Percentiles rank a stretch among this genome's conserved stretches.
These are phyloP conservation scores for Takashimella koratensis DNA, from an alignment of 1,284 basidiomycete genomes.

Conservation along the genomic window DNA sequence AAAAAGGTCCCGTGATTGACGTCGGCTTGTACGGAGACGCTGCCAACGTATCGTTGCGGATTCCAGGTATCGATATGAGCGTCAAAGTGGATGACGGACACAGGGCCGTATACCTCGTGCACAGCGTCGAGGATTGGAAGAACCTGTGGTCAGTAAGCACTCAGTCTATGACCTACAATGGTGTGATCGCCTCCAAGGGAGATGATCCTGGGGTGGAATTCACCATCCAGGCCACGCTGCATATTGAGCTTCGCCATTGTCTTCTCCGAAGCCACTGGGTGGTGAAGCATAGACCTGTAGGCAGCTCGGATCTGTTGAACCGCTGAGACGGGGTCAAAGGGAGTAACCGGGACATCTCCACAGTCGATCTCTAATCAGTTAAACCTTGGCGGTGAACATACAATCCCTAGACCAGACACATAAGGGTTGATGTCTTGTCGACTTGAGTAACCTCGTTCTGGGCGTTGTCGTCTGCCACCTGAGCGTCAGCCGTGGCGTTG, in stretches of 20 bases:
- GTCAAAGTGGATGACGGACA: constrained; percentile 47
- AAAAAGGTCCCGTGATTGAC: constrained; percentile 45
- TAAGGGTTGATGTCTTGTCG: constrained; percentile 34
- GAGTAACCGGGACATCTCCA: constrained; percentile 34
- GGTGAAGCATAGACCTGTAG: constrained; percentile 23
- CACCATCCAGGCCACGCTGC: constrained; percentile 20
- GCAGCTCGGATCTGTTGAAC: constrained; percentile 30
- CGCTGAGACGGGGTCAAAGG: constrained; percentile 38
- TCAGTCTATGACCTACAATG: constrained; percentile 13
- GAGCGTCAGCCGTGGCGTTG: constrained; percentile 9
- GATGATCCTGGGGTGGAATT: constrained; percentile 32
- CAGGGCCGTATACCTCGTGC: constrained; percentile 31
- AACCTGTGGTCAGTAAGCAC: constrained; percentile 20
- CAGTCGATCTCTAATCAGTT: constrained; percentile 18
- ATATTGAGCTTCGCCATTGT: constrained; percentile 22
- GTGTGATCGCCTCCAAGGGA: constrained; percentile 48
- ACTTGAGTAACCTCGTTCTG: constrained; percentile 31
- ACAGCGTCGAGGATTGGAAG: constrained; percentile 51
- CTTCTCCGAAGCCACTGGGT: constrained; percentile 21
- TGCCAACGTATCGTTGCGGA: constrained; percentile 34
- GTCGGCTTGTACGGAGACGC: constrained; percentile 24
- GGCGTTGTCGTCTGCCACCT: constrained; percentile 33
- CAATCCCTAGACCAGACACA: constrained; percentile 23
- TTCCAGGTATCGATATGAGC: constrained; percentile 34
- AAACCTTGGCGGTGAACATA: constrained; percentile 10